Evolutionary conservation across 2,329 filamentous ascomycete species (phyloP).

Genomic region (Arthrobotrys musiformis): DNA sequence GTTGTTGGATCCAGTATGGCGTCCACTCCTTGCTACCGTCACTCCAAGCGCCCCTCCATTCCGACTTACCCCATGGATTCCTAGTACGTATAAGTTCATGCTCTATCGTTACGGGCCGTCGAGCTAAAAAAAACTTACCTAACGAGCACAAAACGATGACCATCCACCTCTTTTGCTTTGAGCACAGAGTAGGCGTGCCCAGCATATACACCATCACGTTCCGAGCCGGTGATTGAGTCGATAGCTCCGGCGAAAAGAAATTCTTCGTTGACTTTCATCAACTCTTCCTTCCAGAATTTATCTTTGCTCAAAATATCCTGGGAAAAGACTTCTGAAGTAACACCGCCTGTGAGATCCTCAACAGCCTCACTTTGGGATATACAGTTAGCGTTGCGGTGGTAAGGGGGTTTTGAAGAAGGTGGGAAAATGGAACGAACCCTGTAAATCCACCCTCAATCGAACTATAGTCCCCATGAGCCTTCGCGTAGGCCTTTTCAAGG

Average conservation of each 20-base stretch:
- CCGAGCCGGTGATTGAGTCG: constrained; percentile 36
- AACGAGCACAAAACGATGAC: constrained; percentile 65
- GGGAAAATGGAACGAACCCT: constrained; percentile 63
- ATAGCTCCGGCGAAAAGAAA: constrained; percentile 71
- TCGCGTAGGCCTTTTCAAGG: constrained; percentile 84
- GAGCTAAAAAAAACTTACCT: constrained; percentile 61
- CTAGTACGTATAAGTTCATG: constrained; percentile 61
- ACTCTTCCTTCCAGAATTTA: constrained; percentile 83
- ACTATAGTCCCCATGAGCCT: constrained; percentile 82
- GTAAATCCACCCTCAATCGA: constrained; percentile 80
- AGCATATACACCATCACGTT: constrained; percentile 68
- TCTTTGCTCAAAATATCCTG: constrained; percentile 81
- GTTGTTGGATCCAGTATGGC: constrained; percentile 77
- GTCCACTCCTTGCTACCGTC: constrained; percentile 89
- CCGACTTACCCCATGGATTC: constrained; percentile 83
- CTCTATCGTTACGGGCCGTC: neutral
- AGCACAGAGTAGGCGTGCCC: constrained; percentile 73
- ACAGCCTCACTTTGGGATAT: constrained; percentile 65
- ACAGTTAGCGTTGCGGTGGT: neutral
- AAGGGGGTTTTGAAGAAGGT: neutral
- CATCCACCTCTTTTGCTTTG: constrained; percentile 66
- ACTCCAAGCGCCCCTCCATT: constrained; percentile 84
- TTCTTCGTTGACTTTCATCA: constrained; percentile 81
- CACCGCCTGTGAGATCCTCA: constrained; percentile 74
- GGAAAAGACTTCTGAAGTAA: constrained; percentile 75